phyloP scores from a whole-genome alignment of 2,329 filamentous ascomycete species.

The Gyromitra esculenta region DNA sequence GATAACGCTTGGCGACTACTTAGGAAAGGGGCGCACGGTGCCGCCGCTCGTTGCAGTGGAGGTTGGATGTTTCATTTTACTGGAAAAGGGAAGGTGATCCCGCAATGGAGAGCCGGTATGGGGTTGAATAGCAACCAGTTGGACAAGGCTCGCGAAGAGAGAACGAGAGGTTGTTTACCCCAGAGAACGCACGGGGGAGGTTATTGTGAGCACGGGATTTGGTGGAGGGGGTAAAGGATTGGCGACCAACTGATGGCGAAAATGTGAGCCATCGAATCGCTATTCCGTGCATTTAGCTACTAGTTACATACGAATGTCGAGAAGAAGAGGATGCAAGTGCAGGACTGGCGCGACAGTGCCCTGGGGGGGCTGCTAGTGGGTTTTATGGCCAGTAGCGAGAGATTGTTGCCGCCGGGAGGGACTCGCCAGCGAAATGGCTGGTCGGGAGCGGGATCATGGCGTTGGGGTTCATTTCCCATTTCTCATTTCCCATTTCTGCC shows the following conservation, averaged over 20 bases:
- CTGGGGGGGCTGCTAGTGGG: constrained; percentile 10
- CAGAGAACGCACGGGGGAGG: constrained; percentile 13
- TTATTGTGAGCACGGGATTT: background rate
- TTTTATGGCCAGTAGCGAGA: constrained; percentile 41
- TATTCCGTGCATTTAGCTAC: constrained; percentile 19
- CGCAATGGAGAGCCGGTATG: constrained; percentile 30
- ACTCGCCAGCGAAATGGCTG: constrained; percentile 42
- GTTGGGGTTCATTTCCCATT: constrained; percentile 25
- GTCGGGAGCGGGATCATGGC: constrained; percentile 49
- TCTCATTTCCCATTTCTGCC: constrained; percentile 43
- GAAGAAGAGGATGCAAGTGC: background rate
- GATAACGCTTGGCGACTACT: constrained; percentile 29
- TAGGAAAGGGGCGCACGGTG: constrained; percentile 36
- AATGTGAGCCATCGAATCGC: constrained; percentile 38
- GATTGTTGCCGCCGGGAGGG: constrained; percentile 40
- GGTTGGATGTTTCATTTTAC: constrained; percentile 51
- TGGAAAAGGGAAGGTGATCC: constrained; percentile 47
- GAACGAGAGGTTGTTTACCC: constrained; percentile 29
- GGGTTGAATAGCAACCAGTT: constrained; percentile 29
- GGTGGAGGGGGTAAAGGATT: constrained; percentile 1
- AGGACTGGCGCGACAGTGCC: background rate
- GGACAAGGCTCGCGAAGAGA: constrained; percentile 30
- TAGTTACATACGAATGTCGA: background rate
- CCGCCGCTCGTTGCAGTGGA: constrained; percentile 29
- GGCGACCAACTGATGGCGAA: constrained; percentile 22